These are phyloP conservation scores for Musa acuminata DNA, from an alignment of 176 grass and related monocot species.

Conservation along the genomic window DNA sequence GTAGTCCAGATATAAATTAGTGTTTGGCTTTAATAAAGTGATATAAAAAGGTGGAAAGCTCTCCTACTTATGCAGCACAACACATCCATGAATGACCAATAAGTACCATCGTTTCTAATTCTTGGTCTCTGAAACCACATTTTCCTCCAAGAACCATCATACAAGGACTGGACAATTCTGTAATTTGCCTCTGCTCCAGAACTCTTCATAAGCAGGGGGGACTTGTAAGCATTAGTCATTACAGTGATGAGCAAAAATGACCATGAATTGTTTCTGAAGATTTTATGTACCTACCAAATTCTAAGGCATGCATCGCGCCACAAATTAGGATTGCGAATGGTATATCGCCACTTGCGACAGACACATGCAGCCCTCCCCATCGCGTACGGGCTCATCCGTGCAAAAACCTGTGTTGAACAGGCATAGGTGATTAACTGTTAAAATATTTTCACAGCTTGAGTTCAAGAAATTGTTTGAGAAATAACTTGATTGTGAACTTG, in stretches of 20 bases:
- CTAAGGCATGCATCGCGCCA: constrained; percentile 71
- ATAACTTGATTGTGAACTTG: background rate
- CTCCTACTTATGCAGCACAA: too few relatives aligned
- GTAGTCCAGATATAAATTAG: too few relatives aligned
- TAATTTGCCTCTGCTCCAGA: constrained; percentile 66
- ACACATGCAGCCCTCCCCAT: too few relatives aligned
- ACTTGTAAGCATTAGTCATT: constrained; percentile 10
- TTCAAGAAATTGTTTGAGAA: background rate
- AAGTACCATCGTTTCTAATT: constrained; percentile 68
- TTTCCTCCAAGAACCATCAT: too few relatives aligned
- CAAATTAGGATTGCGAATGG: too few relatives aligned
- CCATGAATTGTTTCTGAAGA: constrained; percentile 6
- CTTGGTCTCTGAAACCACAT: too few relatives aligned
- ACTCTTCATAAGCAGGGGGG: constrained; percentile 32
- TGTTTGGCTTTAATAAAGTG: too few relatives aligned
- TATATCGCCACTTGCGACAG: too few relatives aligned
- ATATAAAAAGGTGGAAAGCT: too few relatives aligned
- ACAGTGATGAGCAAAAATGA: constrained; percentile 10
- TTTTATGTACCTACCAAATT: constrained; percentile 72
- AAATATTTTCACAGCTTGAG: background rate
- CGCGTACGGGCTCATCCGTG: too few relatives aligned
- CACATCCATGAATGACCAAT: background rate
- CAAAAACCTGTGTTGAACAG: too few relatives aligned
- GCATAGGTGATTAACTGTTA: background rate
- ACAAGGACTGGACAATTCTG: too few relatives aligned